phyloP scores from a whole-genome alignment of 2,329 filamentous ascomycete genomes.

The Graphiopsis chlorocephala region DNA sequence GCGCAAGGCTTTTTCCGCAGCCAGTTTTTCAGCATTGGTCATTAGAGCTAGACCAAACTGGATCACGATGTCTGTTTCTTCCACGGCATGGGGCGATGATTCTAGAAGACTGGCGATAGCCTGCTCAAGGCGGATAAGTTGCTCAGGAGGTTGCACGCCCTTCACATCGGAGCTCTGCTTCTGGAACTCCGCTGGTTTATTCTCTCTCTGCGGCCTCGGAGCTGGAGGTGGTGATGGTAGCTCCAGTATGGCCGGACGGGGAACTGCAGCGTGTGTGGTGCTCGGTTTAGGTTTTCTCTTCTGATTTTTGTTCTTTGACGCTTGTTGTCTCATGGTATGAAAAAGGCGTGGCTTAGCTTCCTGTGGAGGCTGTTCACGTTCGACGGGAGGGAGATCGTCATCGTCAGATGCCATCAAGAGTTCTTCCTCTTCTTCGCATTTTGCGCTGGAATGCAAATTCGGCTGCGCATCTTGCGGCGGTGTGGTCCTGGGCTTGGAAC shows the following conservation, averaged over 20 bases:
- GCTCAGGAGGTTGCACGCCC: not conserved
- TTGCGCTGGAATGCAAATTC: not conserved
- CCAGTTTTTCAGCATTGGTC: not conserved
- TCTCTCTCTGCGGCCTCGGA: not conserved
- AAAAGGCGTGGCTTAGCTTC: not conserved
- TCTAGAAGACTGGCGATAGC: not conserved
- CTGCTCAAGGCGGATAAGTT: not conserved
- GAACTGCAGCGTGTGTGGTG: not conserved
- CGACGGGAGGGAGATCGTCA: not conserved
- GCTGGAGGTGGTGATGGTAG: not conserved
- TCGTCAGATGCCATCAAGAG: not conserved
- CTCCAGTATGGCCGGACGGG: not conserved
- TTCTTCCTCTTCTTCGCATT: not conserved
- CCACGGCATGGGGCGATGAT: not conserved
- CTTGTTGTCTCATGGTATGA: conserved; percentile 12
- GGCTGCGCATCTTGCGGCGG: not conserved
- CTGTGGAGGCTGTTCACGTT: not conserved
- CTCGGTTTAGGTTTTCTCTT: conserved; percentile 11
- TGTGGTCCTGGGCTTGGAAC: not conserved
- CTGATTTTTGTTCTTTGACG: conserved; percentile 10
- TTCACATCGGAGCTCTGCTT: not conserved
- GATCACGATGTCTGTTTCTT: not conserved
- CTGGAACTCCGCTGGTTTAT: not conserved
- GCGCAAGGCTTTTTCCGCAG: not conserved
- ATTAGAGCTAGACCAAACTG: conserved; percentile 7